Evolutionary conservation across 169 alveolate genomes (phyloP), one percentile per base, ranked within the genome.

Genomic region (Plasmodium adleri): DNA sequence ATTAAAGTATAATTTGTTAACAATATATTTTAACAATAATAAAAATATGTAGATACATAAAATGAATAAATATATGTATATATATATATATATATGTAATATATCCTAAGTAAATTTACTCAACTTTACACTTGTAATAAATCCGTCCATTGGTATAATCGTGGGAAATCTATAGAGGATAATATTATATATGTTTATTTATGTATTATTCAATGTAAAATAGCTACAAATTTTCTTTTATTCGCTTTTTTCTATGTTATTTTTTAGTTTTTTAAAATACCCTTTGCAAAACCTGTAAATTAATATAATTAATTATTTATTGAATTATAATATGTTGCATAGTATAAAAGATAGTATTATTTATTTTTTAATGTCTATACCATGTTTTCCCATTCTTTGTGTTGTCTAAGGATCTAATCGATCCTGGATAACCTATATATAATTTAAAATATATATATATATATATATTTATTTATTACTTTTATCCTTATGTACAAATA

Each of bases 81-180:
- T 45, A 9, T 24, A 56, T 43, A 32, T 58, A 47, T 45, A 74
- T 74, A 73, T 74, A 58, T 62, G 17, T 13, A 6, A 3, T n/a
- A 6, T n/a, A 59, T 45, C 50, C 58, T 83, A 83, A 54, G 66
- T 24, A 83, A 70, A 71, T 71, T 83, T 68, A 63, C 85, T 83
- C 47, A 83, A 70, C 10, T 70, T 83, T 13, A 83, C 91, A 43
- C 86, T 83, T 54, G 91, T 83, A 20, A 83, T 64, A 32, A 83
- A 83, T 63, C 91, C 91, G 50, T 83, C 91, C 91, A 83, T 83
- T 83, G 91, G 91, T 15, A 83, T 63, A 56, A 83, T 83, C 62
- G 91, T 83, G 20, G 91, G 91, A 39, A 83, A 83, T 22, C 91
- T 83, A 52, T n/a, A 45, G 71, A 54, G 50, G 32, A 22, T 13